A percentile compares a stretch with the other conserved stretches of the same genome.
Evolutionary conservation across 371 early-diverging fungal species (phyloP).

Genomic region (Rhizopus microsporus): DNA sequence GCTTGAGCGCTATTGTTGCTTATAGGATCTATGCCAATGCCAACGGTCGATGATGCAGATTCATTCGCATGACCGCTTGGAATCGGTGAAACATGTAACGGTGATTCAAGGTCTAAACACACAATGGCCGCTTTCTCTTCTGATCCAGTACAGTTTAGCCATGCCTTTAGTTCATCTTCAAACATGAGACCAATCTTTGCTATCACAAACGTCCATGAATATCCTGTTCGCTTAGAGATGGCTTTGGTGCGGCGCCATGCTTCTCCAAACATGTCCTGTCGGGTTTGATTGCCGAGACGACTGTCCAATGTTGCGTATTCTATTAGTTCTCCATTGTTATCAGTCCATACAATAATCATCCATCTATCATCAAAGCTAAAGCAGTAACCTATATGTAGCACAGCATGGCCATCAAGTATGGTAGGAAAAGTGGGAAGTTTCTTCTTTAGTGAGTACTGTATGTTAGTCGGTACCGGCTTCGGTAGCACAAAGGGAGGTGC

Average conservation of each 20-base stretch:
- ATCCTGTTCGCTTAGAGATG: constrained; percentile 34
- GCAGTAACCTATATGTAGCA: constrained; percentile 59
- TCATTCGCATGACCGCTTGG: neutral
- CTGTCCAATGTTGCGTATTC: constrained; percentile 41
- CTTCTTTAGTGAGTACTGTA: constrained; percentile 46
- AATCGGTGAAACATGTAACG: constrained; percentile 26
- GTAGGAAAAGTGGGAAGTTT: constrained; percentile 28
- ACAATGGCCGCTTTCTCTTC: constrained; percentile 48
- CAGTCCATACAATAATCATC: constrained; percentile 62
- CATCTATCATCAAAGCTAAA: constrained; percentile 60
- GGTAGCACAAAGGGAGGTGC: constrained; percentile 58
- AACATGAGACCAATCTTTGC: constrained; percentile 49
- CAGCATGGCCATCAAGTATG: constrained; percentile 34
- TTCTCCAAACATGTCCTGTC: constrained; percentile 32
- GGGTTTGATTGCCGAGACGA: constrained; percentile 2
- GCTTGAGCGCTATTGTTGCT: neutral
- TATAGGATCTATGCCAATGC: neutral
- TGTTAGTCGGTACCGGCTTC: constrained; percentile 39
- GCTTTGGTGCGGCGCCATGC: constrained; percentile 44
- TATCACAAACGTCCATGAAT: constrained; percentile 48
- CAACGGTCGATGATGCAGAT: neutral
- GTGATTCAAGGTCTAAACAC: constrained; percentile 53
- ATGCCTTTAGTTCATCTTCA: constrained; percentile 44
- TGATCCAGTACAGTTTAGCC: constrained; percentile 36
- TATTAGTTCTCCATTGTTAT: constrained; percentile 58